phyloP scores from a whole-genome alignment of 2,329 filamentous ascomycete genomes.

The Dothideomycetes sp. region DNA sequence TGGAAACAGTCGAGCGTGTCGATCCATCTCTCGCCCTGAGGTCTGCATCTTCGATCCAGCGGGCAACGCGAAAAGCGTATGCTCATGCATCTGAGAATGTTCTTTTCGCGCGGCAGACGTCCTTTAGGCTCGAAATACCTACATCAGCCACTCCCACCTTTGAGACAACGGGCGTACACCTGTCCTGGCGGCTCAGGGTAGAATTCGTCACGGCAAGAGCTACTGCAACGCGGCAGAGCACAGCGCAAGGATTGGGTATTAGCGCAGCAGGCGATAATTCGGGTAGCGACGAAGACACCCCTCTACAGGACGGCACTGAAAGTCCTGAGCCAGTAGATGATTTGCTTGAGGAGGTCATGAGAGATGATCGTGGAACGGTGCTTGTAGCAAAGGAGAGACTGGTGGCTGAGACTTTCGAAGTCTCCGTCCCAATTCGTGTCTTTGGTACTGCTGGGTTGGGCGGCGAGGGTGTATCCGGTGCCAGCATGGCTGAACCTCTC shows the following conservation, averaged over 20 bases:
- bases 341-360: constrained; percentile 22
- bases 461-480: constrained; percentile 5
- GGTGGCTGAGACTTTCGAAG: constrained; percentile 24
- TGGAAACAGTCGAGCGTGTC: constrained; percentile 81
- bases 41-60: constrained; percentile 72
- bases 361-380: constrained; percentile 23
- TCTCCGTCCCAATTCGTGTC: constrained; percentile 24
- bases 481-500: constrained; percentile 8
- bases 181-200: constrained; percentile 81
- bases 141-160: constrained; percentile 80
- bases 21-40: constrained; percentile 71
- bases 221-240: constrained; percentile 9
- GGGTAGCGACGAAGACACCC: constrained; percentile 51
- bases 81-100: constrained; percentile 70
- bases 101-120: constrained; percentile 65
- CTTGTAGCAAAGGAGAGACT: constrained; percentile 23
- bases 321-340: no score
- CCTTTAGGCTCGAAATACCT: constrained; percentile 77
- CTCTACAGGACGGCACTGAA: constrained; percentile 62
- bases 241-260: constrained; percentile 11
- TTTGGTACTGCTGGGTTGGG: constrained; percentile 19
- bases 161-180: constrained; percentile 73
- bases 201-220: constrained; percentile 78
- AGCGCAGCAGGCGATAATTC: constrained; percentile 50
- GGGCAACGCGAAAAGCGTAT: constrained; percentile 75